These are phyloP conservation scores for Umbelopsis sp. DNA, from an alignment of 371 early-diverging fungal species.

Conservation along the genomic window DNA sequence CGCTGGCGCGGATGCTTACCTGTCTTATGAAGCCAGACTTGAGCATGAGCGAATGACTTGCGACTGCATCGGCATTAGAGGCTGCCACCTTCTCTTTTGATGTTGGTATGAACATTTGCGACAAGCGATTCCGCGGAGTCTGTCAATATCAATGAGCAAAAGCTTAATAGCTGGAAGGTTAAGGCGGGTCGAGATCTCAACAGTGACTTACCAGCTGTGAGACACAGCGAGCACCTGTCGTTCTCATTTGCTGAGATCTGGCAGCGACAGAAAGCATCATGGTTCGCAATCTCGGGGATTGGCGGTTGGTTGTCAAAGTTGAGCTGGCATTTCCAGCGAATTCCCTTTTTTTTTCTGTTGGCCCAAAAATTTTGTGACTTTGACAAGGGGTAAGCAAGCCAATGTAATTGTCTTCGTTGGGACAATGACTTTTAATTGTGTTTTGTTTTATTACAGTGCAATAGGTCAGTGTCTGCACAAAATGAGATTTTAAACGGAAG, in stretches of 20 bases:
- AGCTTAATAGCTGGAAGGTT: not conserved
- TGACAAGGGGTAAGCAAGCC: too few species aligned
- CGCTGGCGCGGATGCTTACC: constrained; percentile 24
- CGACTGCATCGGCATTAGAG: constrained; percentile 22
- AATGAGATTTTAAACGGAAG: not conserved
- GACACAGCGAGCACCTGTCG: not conserved
- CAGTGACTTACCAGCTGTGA: not conserved
- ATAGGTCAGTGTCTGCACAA: not conserved
- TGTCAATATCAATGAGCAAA: not conserved
- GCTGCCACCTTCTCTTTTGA: constrained; percentile 30
- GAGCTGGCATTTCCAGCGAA: not conserved
- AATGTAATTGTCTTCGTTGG: too few species aligned
- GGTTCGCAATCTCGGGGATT: not conserved
- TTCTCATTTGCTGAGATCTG: not conserved
- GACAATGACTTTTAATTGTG: not conserved
- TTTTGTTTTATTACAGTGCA: not conserved
- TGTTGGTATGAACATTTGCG: constrained; percentile 22
- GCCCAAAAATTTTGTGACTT: too few species aligned
- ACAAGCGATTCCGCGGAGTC: constrained; percentile 17
- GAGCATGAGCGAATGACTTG: constrained; percentile 42
- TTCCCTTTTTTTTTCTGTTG: too few species aligned
- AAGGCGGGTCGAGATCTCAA: too few species aligned
- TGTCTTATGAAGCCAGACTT: constrained; percentile 63
- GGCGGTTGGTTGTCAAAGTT: not conserved
- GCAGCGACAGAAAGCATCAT: not conserved